A percentile compares a stretch with the other conserved stretches of the same genome.
These are phyloP conservation scores for Phaffia tasmanica DNA, from an alignment of 768 basidiomycete species.

Conservation along the genomic window DNA sequence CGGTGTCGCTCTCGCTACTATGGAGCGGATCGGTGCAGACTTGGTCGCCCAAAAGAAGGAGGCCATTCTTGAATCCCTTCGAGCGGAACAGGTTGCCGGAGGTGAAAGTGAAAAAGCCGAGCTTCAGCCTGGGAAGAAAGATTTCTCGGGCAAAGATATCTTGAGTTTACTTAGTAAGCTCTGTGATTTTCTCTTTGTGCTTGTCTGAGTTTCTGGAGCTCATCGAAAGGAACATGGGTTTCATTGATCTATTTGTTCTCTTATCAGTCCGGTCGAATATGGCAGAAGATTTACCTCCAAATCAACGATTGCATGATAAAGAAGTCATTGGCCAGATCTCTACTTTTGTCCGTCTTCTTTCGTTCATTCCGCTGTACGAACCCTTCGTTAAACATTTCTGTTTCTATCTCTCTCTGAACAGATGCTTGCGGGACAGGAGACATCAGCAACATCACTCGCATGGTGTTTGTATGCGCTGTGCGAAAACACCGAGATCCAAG, in stretches of 20 bases:
- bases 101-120: conserved; percentile 19
- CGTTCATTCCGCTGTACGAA: conserved; percentile 31
- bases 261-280: conserved; percentile 67
- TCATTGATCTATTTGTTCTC: background rate
- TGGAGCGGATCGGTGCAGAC: conserved; percentile 33
- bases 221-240: background rate
- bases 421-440: conserved; percentile 41
- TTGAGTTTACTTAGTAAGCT: conserved; percentile 61
- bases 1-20: conserved; percentile 3
- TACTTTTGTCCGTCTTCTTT: conserved; percentile 59
- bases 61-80: conserved; percentile 44
- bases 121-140: conserved; percentile 39
- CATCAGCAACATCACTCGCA: conserved; percentile 69
- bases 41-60: conserved; percentile 69
- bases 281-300: conserved; percentile 44
- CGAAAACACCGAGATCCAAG: conserved; percentile 54
- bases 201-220: background rate
- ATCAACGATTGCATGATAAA: conserved; percentile 68
- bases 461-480: conserved; percentile 75
- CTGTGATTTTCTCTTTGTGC: conserved; percentile 22
- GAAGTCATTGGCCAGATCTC: conserved; percentile 78
- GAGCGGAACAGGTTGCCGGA: conserved; percentile 29
- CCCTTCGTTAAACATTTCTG: conserved; percentile 26
- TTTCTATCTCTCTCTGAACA: conserved; percentile 4
- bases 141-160: conserved; percentile 59